Evolutionary conservation across 2,329 filamentous ascomycete genomes (phyloP), one percentile per base, ranked within the genome.

Genomic region (Clarireedia paspali): DNA sequence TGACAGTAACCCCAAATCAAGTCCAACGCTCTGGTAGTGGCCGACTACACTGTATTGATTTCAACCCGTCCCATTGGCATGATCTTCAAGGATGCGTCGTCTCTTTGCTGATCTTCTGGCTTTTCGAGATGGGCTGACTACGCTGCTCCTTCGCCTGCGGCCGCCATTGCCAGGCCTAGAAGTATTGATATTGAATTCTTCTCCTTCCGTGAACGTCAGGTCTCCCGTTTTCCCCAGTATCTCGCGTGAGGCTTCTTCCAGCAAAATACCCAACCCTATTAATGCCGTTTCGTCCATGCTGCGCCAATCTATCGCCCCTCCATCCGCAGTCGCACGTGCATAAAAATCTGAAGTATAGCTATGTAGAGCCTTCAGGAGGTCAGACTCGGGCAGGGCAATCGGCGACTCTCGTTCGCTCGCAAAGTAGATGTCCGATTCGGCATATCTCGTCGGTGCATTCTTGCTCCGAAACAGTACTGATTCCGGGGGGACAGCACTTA

Each of bases 201-300:
- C 65, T 34, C 75, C 78, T 67, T 91, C 87, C 0, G 85, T 82
- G 65, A 92, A 87, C 1, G 87, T 85, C 48, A 89, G 69, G 69
- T 90, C 84, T 23, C 88, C 88, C 12, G 75, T 79, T 54, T 76
- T 73, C 4, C 86, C 87, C 20, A 91, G 71, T 5, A 76, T 69
- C 47, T 84, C 80, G 42, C 77, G 75, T 15, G 80, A 77, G 2
- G 81, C 79, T 70, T 92, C 88, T 70, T 92, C 88, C 44, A 91
- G 72, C 56, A 92, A 70, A 49, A 92, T 82, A 1, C 88, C 87
- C 64, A 92, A 76, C 1, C 88, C 87, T 53, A 92, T 72, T 57
- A 92, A 74, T 4, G 88, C 88, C 14, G 87, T 89, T 72, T 89
- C 88, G 66, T 92, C 87, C 80, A 92, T 82, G 68, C 82, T 88